Evolutionary conservation across 768 basidiomycete genomes (phyloP), one percentile per base, ranked within the genome.

Genomic region (Russula lepida): DNA sequence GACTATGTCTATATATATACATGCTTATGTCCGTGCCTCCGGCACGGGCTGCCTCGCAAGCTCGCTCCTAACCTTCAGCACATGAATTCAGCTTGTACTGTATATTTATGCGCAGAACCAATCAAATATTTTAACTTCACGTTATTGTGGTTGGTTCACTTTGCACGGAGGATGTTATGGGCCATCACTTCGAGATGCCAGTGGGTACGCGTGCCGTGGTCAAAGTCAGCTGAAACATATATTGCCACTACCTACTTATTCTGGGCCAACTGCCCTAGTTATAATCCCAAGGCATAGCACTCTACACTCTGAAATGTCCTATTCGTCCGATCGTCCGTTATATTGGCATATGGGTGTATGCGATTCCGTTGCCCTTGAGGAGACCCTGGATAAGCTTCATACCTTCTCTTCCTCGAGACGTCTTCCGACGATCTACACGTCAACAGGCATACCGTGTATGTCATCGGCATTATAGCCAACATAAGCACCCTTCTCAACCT

Each of bases 361-460:
- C 54, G 13, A 30, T 48, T 19, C 56, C 56, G 4, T 48, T 30
- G 33, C 33, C 27, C 41, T 39, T 56, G 51, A 64, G 52, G 25
- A 66, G 53, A 15, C 66, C 35, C 56, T 82, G 74, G 51, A 86
- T 73, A 6, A 88, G 75, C 66, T 81, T 80, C 82, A 88, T 87
- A 2, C 81, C 67, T 84, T 84, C 71, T 90, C 88, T 71, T 89
- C 88, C 69, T 87, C 83, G 43, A 86, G 76, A 44, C 82, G 74
- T 48, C 78, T 73, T 1, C 85, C 85, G 1, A 82, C 77, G 33
- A 89, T 70, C 68, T 89, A 86, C 12, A 88, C 80, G 1, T 85
- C 84, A 1, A 89, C 68, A 0, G 88, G 86, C 5, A 88, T 73
- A 7, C 86, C 86, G 59, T 84, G 78, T 83, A 87, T 86, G 60